These are phyloP conservation scores for Ceriops tagal DNA, from an alignment of 345 rosid genomes.

Conservation along the genomic window DNA sequence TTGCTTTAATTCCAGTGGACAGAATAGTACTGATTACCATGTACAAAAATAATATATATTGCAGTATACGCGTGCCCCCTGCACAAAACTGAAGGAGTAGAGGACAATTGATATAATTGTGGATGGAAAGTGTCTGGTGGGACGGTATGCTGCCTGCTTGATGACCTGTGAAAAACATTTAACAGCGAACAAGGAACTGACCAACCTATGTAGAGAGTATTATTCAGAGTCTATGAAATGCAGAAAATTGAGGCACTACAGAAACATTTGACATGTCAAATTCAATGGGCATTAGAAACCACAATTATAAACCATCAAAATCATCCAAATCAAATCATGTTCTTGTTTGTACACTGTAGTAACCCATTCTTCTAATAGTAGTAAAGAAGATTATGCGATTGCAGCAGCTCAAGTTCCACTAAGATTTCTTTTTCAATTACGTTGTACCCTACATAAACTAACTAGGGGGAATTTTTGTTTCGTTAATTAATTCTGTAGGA, in stretches of 20 bases:
- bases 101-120: neutral
- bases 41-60: neutral
- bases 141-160: neutral
- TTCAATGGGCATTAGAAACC: no score
- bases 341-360: no score
- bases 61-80: neutral
- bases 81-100: neutral
- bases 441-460: neutral
- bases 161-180: neutral
- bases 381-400: neutral
- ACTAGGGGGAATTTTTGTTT: conserved; percentile 3
- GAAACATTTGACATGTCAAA: no score
- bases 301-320: no score
- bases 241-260: neutral
- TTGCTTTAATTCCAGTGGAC: neutral
- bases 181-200: neutral
- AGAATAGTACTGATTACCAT: no score
- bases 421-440: neutral
- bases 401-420: neutral
- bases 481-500: neutral
- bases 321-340: no score
- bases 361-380: no score
- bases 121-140: neutral
- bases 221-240: neutral
- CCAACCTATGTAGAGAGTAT: neutral